Evolutionary conservation across 129 eudicot species (phyloP), one percentile per base, ranked within the genome.

Genomic region (Flaveria brownii): DNA sequence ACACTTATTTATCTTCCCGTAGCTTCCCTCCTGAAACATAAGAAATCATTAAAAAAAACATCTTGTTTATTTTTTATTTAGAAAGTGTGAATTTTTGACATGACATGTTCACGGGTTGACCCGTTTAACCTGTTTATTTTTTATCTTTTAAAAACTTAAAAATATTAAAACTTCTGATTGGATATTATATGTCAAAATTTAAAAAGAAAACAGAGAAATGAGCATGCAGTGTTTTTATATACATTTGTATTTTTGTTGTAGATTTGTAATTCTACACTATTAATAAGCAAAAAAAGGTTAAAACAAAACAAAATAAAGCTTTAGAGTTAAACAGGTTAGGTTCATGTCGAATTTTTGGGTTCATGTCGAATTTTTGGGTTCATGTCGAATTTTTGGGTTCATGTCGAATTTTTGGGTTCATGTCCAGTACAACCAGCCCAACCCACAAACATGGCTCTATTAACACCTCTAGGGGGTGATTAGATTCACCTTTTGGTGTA

Each of bases 1-100:
- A 74, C 90, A 87, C 70, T 93, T 93, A 74, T 88, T 91, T 50
- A 93, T 82, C 87, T 93, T 93, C 22, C 98, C 98, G 69, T 87
- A 93, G 76, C 80, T 88, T 28, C 98, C 98, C 85, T 85, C 96
- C 98, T 93, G 86, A 61, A 36, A 52, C 26, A 55, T 72, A 51
- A 36, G 13, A 20, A 77, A 78, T 41, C 25, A 11, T 36, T 26
- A 12, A 52, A 60, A 28, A 28, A 2, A 71, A 51, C 65, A 1
- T 52, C n/a, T 9, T n/a, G 55, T 52, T 52, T 52, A 52, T 52
- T 20, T 52, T 20, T 5, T 52, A 52, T 16, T 1, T 60, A 23
- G 12, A 5, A n/a, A 7, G 66, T 60, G 39, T 52, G n/a, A 50
- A 43, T 52, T 52, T 52, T 20, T 3, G 22, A 51, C 57, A 51